Conservation (phyloP, 257 asterid species). For the Nicotiana noctiflora region DNA sequence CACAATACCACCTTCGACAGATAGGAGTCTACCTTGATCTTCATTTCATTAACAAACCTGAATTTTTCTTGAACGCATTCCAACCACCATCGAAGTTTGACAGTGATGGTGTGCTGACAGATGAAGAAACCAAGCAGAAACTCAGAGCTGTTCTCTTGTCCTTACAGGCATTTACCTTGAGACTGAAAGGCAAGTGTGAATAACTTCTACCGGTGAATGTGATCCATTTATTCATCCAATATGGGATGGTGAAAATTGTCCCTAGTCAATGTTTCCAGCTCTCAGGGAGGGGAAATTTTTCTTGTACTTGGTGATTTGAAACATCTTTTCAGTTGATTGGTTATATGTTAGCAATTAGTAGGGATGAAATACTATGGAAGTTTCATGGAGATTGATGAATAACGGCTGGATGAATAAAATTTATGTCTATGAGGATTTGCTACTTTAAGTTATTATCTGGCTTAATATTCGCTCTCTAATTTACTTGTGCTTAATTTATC, state of each 20-base stretch:
- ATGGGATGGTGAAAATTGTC: background rate
- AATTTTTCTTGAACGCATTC: slow-evolving; percentile 54
- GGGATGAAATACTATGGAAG: background rate
- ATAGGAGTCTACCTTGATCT: too few species aligned
- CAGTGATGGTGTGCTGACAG: slow-evolving; percentile 52
- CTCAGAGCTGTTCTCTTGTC: slow-evolving; percentile 49
- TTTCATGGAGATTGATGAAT: background rate
- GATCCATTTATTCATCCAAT: background rate
- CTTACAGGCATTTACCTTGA: slow-evolving; percentile 46
- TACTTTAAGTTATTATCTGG: background rate
- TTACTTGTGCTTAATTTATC: background rate
- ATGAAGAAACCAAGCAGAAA: slow-evolving; percentile 44
- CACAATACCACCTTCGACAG: slow-evolving; percentile 89
- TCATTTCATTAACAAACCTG: slow-evolving; percentile 92
- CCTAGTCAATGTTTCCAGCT: background rate
- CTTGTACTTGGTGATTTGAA: background rate
- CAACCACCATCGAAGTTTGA: slow-evolving; percentile 65
- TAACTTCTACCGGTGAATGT: background rate
- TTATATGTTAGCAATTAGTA: background rate
- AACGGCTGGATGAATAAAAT: background rate
- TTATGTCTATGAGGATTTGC: background rate
- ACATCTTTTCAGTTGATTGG: background rate
- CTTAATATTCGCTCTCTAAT: background rate
- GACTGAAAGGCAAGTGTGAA: slow-evolving; percentile 42
- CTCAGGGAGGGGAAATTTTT: background rate